Evolutionary conservation across 257 asterid genomes (phyloP).

Genomic region (Solanum medicagineum): DNA sequence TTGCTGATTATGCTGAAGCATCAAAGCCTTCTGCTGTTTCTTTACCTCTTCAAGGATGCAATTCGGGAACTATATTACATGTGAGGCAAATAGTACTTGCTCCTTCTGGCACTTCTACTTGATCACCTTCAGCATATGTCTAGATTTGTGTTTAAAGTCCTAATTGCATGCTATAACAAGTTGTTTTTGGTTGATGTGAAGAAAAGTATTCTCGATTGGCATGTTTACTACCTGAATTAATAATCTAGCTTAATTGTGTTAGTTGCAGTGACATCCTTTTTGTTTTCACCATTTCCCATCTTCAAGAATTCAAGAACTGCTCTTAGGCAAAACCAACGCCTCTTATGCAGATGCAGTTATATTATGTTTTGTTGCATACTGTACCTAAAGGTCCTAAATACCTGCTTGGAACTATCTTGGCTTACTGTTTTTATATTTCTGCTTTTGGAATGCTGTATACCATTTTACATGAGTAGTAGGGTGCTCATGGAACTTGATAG

Average conservation of each 20-base stretch:
- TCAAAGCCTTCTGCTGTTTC: slow-evolving; percentile 61
- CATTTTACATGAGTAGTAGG: background rate
- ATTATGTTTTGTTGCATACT: background rate
- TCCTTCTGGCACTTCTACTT: background rate
- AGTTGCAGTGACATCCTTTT: background rate
- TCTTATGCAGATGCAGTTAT: background rate
- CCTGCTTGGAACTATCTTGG: background rate
- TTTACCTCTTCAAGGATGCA: slow-evolving; percentile 81
- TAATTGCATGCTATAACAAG: background rate
- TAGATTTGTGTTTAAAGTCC: background rate
- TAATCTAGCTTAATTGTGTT: background rate
- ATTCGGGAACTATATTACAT: slow-evolving; percentile 71
- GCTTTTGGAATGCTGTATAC: background rate
- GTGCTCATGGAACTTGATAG: background rate
- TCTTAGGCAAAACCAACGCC: background rate
- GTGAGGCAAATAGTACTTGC: slow-evolving; percentile 26
- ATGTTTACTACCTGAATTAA: background rate
- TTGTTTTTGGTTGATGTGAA: background rate
- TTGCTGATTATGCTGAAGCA: slow-evolving; percentile 88
- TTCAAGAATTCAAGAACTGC: background rate
- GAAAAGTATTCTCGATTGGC: background rate
- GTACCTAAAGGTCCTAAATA: background rate
- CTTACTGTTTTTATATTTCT: background rate
- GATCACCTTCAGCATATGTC: background rate
- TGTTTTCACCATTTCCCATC: background rate